These are phyloP conservation scores for Sicyos edulis DNA, from an alignment of 306 rosid species.

Conservation along the genomic window DNA sequence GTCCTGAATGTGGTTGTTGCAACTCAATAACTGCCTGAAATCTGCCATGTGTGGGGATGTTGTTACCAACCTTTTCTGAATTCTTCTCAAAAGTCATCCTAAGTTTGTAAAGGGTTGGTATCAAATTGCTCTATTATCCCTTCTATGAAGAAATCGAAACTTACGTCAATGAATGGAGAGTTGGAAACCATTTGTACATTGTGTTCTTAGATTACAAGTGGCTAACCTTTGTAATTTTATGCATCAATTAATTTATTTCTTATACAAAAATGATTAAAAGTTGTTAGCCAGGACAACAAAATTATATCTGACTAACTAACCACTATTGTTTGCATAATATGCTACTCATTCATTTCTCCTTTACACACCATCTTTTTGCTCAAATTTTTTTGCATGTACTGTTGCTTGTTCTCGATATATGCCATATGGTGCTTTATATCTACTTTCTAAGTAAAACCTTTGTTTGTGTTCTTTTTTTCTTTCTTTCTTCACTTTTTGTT, in stretches of 20 bases:
- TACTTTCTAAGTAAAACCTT: background rate
- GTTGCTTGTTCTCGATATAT: background rate
- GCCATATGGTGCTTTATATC: background rate
- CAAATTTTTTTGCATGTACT: background rate
- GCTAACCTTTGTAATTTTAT: background rate
- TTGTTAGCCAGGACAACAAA: background rate
- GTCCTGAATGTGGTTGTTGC: background rate
- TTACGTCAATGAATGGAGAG: background rate
- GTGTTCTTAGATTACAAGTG: background rate
- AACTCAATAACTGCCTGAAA: background rate
- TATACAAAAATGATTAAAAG: too few species aligned
- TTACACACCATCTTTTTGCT: background rate
- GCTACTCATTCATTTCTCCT: background rate
- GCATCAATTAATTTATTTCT: too few species aligned
- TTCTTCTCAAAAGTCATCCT: background rate
- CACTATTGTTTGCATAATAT: slow-evolving; percentile 8
- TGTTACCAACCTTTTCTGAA: background rate
- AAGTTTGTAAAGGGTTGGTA: slow-evolving; percentile 1
- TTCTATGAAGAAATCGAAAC: background rate
- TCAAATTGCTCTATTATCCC: background rate
- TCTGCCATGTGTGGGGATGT: slow-evolving; percentile 3
- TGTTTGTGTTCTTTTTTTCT: background rate
- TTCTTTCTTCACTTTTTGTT: background rate
- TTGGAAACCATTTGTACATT: background rate
- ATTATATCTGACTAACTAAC: slow-evolving; percentile 1